Base-by-base conservation (phyloP, 2,329 filamentous ascomycete genomes). In the Didymella arachidicola region DNA sequence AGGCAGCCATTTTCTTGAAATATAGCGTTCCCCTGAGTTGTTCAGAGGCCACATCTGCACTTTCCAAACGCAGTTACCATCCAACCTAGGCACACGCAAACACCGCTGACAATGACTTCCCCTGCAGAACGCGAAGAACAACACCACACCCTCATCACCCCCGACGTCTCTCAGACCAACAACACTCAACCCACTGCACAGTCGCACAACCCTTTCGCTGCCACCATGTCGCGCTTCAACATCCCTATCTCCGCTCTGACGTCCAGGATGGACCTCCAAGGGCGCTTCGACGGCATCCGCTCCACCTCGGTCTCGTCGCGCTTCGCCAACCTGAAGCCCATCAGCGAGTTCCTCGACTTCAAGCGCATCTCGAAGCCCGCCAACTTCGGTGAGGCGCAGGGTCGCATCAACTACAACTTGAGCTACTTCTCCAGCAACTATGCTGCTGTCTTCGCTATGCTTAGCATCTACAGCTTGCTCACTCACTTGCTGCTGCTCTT, bases 391-490 rank as follows among this genome's bases (percentile, higher is more conserved):
- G 93, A 97, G 79, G 87, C 92, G 65, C 94, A 98, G 80, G 93
- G 89, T 70, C 88, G 94, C 66, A 89, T 97, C 81, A 96, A 96
- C 84, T 97, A 97, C 88, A 99, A 99, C 80, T 82, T 99, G 66
- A 88, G 90, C 78, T 90, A 98, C 83, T 99, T 96, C 84, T 96
- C 93, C 63, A 97, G 92, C 89, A 99, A 99, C 84, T 99, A 99
- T 86, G 90, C 91, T 68, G 89, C 91, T 64, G 87, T 98, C 70
- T 97, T 98, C 77, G 84, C 91, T 71, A 96, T 99, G 89, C 89
- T 99, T 74, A 92, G 90, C 83, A 89, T 99, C 81, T 99, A 99
- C 84, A 91, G 91, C 73, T 82, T 99, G 72, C 85, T 99, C 73
- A 95, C 92, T 70, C 98, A 97, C 81, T 83, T 87, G 73, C 80